phyloP scores from a whole-genome alignment of 2,329 filamentous ascomycete species.

The Graphilbum ipis-grandicollis region DNA sequence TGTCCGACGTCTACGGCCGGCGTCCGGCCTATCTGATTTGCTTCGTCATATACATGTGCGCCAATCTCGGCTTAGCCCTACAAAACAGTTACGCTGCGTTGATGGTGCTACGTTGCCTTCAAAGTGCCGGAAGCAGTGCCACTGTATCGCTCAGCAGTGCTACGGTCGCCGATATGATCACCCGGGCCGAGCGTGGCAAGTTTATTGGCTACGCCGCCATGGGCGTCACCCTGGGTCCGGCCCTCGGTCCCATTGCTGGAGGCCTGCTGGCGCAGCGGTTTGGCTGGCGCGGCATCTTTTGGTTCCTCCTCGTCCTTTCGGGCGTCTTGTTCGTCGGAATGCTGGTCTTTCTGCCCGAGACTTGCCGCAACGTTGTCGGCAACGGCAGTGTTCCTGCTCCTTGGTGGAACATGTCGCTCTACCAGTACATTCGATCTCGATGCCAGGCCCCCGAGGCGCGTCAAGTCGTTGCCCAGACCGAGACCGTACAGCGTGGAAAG shows the following conservation, averaged over 20 bases:
- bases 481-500: constrained; percentile 4
- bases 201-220: constrained; percentile 30
- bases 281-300: constrained; percentile 37
- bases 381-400: constrained; percentile 21
- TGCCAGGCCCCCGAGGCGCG: constrained; percentile 1
- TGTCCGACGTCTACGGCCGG: constrained; percentile 29
- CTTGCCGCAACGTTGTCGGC: constrained; percentile 28
- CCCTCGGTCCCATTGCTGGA: constrained; percentile 31
- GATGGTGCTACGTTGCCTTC: constrained; percentile 27
- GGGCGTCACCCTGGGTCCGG: constrained; percentile 22
- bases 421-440: constrained; percentile 4
- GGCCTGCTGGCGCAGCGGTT: constrained; percentile 31
- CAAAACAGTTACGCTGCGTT: constrained; percentile 24
- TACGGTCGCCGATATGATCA: constrained; percentile 16
- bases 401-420: constrained; percentile 8
- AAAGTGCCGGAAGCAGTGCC: constrained; percentile 23
- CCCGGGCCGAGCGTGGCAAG: constrained; percentile 34
- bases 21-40: constrained; percentile 27
- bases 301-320: constrained; percentile 31
- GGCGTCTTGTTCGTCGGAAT: constrained; percentile 16
- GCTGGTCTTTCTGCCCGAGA: constrained; percentile 28
- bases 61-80: constrained; percentile 25
- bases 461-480: not conserved
- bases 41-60: constrained; percentile 25
- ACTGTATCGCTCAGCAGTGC: constrained; percentile 8